Percentiles rank a stretch among this genome's conserved stretches.
Conservation (phyloP, 2,329 filamentous ascomycete species). For the Tolypocladium ovalisporum region DNA sequence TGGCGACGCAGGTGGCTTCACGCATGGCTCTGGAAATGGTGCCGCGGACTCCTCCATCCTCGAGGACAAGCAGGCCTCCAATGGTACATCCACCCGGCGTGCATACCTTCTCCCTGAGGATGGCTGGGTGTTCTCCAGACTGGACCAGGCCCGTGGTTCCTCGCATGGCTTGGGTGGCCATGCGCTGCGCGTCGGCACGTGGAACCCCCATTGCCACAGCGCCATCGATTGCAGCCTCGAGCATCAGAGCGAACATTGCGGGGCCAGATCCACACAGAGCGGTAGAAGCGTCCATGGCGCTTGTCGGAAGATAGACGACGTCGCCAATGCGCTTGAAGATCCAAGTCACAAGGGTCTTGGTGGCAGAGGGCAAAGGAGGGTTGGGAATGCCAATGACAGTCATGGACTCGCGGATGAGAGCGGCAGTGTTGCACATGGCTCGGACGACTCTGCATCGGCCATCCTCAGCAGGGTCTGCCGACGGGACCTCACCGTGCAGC, state of each 20-base stretch:
- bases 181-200: slow-evolving; percentile 58
- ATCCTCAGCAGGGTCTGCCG: slow-evolving; percentile 31
- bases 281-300: slow-evolving; percentile 61
- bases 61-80: slow-evolving; percentile 59
- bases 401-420: slow-evolving; percentile 70
- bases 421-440: slow-evolving; percentile 78
- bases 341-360: slow-evolving; percentile 54
- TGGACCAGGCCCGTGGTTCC: slow-evolving; percentile 61
- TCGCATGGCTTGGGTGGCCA: slow-evolving; percentile 72
- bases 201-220: slow-evolving; percentile 71
- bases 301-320: slow-evolving; percentile 55
- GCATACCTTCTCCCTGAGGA: slow-evolving; percentile 65
- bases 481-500: slow-evolving; percentile 45
- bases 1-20: slow-evolving; percentile 60
- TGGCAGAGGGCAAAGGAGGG: slow-evolving; percentile 43
- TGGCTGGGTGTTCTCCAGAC: slow-evolving; percentile 62
- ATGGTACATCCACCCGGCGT: slow-evolving; percentile 73
- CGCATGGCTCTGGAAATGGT: slow-evolving; percentile 57
- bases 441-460: slow-evolving; percentile 56
- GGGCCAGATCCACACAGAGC: slow-evolving; percentile 66
- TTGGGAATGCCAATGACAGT: slow-evolving; percentile 60
- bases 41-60: slow-evolving; percentile 61
- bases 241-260: slow-evolving; percentile 64
- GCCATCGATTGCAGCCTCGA: slow-evolving; percentile 67
- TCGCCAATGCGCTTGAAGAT: slow-evolving; percentile 68